Evolutionary conservation across 2,329 filamentous ascomycete genomes (phyloP).

Genomic region (Neoscytalidium dimidiatum): DNA sequence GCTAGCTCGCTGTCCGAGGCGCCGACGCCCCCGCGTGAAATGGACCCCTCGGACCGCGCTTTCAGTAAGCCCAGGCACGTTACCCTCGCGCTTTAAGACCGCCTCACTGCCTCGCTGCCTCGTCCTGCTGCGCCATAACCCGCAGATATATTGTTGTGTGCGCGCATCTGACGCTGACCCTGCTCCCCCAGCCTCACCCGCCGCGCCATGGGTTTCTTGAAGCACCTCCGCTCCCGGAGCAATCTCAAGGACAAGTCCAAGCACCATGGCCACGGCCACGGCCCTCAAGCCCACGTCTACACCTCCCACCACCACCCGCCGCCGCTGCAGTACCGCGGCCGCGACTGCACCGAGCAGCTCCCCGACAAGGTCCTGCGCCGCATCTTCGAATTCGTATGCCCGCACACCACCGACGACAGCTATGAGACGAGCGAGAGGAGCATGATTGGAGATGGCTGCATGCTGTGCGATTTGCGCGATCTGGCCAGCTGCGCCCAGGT

Average conservation of each 20-base stretch:
- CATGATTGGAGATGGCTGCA: constrained; percentile 76
- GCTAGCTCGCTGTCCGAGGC: constrained; percentile 15
- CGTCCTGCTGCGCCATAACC: constrained; percentile 9
- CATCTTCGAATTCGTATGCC: constrained; percentile 82
- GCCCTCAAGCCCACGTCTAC: constrained; percentile 24
- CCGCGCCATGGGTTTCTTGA: constrained; percentile 52
- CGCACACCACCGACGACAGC: constrained; percentile 73
- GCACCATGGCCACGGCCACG: constrained; percentile 23
- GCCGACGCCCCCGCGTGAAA: constrained; percentile 19
- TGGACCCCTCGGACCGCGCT: constrained; percentile 18
- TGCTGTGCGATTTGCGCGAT: constrained; percentile 91
- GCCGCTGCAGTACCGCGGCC: constrained; percentile 33
- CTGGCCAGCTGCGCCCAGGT: constrained; percentile 77
- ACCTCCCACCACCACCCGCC: constrained; percentile 28
- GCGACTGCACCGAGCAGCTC: constrained; percentile 53
- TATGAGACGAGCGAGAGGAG: constrained; percentile 84
- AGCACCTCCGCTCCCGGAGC: constrained; percentile 49
- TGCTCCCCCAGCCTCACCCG: constrained; percentile 13
- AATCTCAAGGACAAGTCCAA: constrained; percentile 29
- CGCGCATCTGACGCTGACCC: constrained; percentile 7
- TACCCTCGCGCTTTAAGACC: not conserved
- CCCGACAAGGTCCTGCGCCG: constrained; percentile 69
- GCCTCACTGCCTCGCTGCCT: not conserved
- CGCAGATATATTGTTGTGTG: constrained; percentile 21
- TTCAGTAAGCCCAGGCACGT: not conserved